Conservation (phyloP, 805 yeast genomes). For the Candida schatavii region DNA sequence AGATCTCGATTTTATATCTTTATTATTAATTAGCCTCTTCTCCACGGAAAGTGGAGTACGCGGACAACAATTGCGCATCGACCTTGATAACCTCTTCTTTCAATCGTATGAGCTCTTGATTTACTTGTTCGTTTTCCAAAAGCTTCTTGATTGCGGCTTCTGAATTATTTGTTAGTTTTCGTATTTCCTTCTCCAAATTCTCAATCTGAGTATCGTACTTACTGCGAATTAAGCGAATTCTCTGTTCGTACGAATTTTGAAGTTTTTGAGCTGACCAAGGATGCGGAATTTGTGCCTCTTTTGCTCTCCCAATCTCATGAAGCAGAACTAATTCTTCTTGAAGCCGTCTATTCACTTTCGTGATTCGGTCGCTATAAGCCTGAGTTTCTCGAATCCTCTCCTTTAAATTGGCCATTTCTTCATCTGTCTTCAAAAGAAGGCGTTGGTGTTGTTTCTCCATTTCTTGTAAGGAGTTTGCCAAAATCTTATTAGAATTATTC, state of each 20-base stretch:
- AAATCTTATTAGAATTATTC: neutral
- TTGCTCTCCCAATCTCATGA: neutral
- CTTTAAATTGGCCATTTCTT: neutral
- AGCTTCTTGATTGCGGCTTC: constrained; percentile 1
- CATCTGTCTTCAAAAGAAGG: neutral
- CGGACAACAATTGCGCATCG: constrained; percentile 3
- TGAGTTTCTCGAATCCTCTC: neutral
- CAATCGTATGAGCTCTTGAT: constrained; percentile 1
- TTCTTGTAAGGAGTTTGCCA: neutral
- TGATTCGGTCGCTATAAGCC: neutral
- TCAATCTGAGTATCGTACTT: neutral
- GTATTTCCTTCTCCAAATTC: neutral
- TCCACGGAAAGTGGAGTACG: neutral
- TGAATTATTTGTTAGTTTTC: neutral
- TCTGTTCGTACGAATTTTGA: neutral
- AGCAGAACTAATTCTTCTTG: neutral
- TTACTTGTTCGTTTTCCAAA: neutral
- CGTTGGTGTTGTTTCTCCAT: neutral
- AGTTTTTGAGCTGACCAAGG: neutral
- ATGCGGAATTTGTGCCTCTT: neutral
- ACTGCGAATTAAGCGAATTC: neutral
- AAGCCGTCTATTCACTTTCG: neutral
- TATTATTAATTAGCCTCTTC: neutral
- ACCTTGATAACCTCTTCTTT: constrained; percentile 1
- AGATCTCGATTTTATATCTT: neutral